These are phyloP conservation scores for Monilinia vaccinii-corymbosi DNA, from an alignment of 2,329 filamentous ascomycete species.

Conservation along the genomic window DNA sequence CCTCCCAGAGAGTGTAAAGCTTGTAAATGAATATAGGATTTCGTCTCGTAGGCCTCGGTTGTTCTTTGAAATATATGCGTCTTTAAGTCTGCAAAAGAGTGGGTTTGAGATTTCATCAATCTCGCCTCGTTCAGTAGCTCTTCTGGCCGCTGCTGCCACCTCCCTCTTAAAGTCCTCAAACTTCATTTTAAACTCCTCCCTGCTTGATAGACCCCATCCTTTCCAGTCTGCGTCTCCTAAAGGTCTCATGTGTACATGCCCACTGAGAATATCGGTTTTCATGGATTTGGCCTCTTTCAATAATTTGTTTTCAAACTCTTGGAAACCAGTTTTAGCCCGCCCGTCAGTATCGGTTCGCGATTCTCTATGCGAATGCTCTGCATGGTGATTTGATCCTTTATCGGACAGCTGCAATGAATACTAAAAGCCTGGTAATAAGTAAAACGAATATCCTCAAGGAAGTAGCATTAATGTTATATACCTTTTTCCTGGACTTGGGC, in stretches of 20 bases:
- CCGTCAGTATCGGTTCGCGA: background rate
- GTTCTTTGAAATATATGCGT: slow-evolving; percentile 49
- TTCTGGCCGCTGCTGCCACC: background rate
- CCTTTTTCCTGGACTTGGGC: background rate
- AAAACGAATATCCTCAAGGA: background rate
- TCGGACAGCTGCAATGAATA: background rate
- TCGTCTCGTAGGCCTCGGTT: slow-evolving; percentile 43
- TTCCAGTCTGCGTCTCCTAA: background rate
- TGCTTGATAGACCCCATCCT: background rate
- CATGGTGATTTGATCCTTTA: background rate
- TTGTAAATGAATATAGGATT: slow-evolving; percentile 54
- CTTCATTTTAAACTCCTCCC: background rate
- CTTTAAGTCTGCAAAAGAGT: slow-evolving; percentile 36
- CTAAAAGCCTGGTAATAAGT: background rate
- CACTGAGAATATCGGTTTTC: background rate
- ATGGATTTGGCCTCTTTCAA: background rate
- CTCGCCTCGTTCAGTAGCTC: slow-evolving; percentile 12
- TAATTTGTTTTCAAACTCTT: background rate
- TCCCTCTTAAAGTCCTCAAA: background rate
- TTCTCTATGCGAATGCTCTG: background rate
- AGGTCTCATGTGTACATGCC: background rate
- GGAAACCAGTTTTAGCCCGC: background rate
- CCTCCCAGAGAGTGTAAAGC: slow-evolving; percentile 34
- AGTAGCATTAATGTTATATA: background rate
- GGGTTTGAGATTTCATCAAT: slow-evolving; percentile 16